These are phyloP conservation scores for Cryphonectria radicalis DNA, from an alignment of 2,329 filamentous ascomycete genomes.

Conservation along the genomic window DNA sequence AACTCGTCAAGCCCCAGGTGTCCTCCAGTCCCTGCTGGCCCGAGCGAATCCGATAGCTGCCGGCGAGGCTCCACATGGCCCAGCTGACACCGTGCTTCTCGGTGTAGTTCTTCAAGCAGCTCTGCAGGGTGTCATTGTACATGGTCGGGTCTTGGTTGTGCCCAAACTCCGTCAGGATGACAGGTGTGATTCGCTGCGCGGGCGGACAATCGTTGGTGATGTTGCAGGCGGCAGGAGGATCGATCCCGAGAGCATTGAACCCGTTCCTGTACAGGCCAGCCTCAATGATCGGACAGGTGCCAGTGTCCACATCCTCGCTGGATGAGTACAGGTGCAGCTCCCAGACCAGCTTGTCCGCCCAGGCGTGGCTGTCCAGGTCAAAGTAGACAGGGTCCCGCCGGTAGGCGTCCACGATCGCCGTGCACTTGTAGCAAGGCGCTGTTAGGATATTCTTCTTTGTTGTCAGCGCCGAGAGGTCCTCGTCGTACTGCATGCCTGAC, in stretches of 20 bases:
- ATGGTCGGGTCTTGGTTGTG: constrained; percentile 47
- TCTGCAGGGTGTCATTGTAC: constrained; percentile 50
- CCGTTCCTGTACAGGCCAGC: constrained; percentile 54
- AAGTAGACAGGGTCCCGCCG: constrained; percentile 50
- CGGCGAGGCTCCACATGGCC: constrained; percentile 55
- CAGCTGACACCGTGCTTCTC: constrained; percentile 50
- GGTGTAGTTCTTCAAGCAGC: constrained; percentile 51
- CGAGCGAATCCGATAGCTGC: constrained; percentile 50
- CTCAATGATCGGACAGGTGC: constrained; percentile 51
- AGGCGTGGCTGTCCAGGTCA: constrained; percentile 49
- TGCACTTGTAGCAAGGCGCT: constrained; percentile 47
- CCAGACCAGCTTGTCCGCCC: constrained; percentile 53
- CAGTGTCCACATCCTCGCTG: constrained; percentile 49
- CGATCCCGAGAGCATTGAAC: constrained; percentile 51
- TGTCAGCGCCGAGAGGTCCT: constrained; percentile 49
- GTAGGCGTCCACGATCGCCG: constrained; percentile 46
- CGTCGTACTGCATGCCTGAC: constrained; percentile 54
- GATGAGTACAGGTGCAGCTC: constrained; percentile 50
- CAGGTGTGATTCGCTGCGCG: constrained; percentile 48
- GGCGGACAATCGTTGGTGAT: constrained; percentile 43
- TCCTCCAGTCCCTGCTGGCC: constrained; percentile 51
- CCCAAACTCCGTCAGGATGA: constrained; percentile 53
- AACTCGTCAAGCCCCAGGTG: constrained; percentile 53
- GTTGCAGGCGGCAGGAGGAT: constrained; percentile 45
- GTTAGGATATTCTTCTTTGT: constrained; percentile 45